phyloP scores from a whole-genome alignment of 768 basidiomycete genomes.

The Hydnum rufescens region DNA sequence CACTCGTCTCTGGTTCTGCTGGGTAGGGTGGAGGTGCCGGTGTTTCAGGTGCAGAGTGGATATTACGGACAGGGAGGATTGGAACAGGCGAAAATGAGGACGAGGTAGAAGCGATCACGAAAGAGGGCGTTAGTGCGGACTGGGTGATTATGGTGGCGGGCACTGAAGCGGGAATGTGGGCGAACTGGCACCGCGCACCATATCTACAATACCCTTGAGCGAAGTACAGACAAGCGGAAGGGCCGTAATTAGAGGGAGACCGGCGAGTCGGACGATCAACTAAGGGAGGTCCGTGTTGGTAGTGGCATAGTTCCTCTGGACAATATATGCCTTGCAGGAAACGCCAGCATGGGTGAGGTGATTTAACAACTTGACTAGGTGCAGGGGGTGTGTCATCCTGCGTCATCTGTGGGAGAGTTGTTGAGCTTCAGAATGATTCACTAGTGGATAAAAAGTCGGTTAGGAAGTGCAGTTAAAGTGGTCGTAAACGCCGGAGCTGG shows the following conservation, averaged over 20 bases:
- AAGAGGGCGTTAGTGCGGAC: too few species aligned
- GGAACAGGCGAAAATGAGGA: too few species aligned
- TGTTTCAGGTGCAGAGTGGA: too few species aligned
- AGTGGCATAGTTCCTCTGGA: conserved; percentile 2
- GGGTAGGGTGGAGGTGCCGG: too few species aligned
- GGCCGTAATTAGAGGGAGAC: neutral
- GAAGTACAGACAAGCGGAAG: neutral
- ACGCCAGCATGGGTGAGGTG: neutral
- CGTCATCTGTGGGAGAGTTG: too few species aligned
- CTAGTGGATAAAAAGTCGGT: too few species aligned
- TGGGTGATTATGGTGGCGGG: neutral
- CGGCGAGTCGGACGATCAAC: neutral
- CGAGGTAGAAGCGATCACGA: too few species aligned
- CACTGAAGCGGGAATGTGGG: neutral
- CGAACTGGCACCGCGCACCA: neutral
- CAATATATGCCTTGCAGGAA: neutral
- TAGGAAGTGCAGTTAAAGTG: neutral
- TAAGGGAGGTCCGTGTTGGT: neutral
- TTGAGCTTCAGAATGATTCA: too few species aligned
- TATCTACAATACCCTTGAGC: neutral
- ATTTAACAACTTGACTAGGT: neutral
- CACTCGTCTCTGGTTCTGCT: too few species aligned
- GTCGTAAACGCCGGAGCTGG: neutral
- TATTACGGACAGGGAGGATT: too few species aligned
- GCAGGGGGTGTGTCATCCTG: too few species aligned